A percentile compares a stretch with the other conserved stretches of the same genome.
phyloP scores from a whole-genome alignment of 805 yeast genomes.

The Starmerella khaoyaiensis region DNA sequence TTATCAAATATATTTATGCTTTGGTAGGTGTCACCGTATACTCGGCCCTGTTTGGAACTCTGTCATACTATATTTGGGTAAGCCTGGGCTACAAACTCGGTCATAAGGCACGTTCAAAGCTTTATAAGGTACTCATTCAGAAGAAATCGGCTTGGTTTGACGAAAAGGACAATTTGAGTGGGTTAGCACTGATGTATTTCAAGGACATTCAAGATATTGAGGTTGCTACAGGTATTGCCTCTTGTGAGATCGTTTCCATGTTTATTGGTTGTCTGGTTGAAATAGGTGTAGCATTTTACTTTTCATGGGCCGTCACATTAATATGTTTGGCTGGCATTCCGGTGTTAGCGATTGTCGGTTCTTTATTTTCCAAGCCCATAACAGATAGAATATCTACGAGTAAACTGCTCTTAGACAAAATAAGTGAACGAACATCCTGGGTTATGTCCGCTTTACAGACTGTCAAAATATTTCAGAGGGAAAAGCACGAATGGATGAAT shows the following conservation, averaged over 20 bases:
- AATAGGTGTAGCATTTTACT: conserved; percentile 45
- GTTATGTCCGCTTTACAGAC: conserved; percentile 45
- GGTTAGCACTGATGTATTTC: conserved; percentile 51
- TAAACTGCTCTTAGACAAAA: conserved; percentile 41
- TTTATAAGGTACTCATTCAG: conserved; percentile 36
- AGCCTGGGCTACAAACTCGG: conserved; percentile 61
- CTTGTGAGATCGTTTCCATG: conserved; percentile 64
- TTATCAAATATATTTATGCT: conserved; percentile 26
- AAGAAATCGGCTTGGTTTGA: conserved; percentile 55
- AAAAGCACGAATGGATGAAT: conserved; percentile 36
- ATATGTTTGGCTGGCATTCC: conserved; percentile 69
- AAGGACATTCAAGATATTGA: conserved; percentile 23
- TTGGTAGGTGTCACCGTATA: conserved; percentile 35
- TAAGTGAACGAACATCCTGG: conserved; percentile 61
- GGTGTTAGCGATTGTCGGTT: conserved; percentile 39
- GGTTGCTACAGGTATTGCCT: conserved; percentile 34
- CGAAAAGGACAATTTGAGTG: conserved; percentile 39
- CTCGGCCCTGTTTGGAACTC: conserved; percentile 38
- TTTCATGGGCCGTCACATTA: conserved; percentile 76
- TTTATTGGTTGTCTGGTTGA: conserved; percentile 46
- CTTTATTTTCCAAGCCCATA: conserved; percentile 39
- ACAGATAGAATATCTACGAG: conserved; percentile 41
- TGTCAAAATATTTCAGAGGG: conserved; percentile 50
- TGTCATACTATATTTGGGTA: conserved; percentile 51
- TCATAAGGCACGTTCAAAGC: conserved; percentile 36